Percentiles rank a stretch among this genome's conserved stretches.
phyloP scores from a whole-genome alignment of 2,329 filamentous ascomycete genomes.

The Curvularia lunata region DNA sequence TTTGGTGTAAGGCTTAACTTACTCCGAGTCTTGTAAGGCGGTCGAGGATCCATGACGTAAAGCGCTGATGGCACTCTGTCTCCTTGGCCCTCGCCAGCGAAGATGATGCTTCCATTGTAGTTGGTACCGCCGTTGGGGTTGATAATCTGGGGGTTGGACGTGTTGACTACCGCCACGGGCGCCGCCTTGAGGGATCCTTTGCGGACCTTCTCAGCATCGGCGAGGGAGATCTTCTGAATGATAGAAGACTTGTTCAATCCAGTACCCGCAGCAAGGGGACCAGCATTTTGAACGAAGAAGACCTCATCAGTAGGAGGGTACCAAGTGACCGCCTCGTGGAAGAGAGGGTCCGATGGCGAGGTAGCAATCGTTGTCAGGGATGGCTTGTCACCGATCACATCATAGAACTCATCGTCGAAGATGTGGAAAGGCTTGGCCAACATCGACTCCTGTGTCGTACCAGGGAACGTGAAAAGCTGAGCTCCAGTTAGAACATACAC shows the following conservation, averaged over 20 bases:
- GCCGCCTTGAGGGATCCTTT: constrained; percentile 28
- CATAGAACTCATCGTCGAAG: constrained; percentile 35
- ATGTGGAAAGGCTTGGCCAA: constrained; percentile 34
- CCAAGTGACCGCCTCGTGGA: constrained; percentile 36
- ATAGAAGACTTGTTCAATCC: constrained; percentile 36
- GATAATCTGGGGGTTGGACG: constrained; percentile 33
- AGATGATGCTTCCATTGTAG: constrained; percentile 33
- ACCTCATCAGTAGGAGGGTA: constrained; percentile 31
- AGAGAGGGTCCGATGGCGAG: constrained; percentile 32
- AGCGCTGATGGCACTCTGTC: constrained; percentile 28
- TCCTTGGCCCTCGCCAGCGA: constrained; percentile 35
- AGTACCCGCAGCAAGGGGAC: constrained; percentile 31
- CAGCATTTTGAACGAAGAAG: constrained; percentile 36
- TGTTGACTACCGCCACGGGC: constrained; percentile 33
- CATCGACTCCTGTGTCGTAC: constrained; percentile 29
- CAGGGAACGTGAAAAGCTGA: constrained; percentile 31
- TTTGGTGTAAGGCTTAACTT: constrained; percentile 5
- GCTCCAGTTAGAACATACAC: constrained; percentile 11
- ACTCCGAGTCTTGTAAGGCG: constrained; percentile 35
- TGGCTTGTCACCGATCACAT: constrained; percentile 32
- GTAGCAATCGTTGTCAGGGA: constrained; percentile 32
- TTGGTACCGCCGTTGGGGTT: constrained; percentile 35
- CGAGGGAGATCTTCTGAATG: constrained; percentile 35
- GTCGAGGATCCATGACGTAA: constrained; percentile 32
- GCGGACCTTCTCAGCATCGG: constrained; percentile 32